These are phyloP conservation scores for Neonectria ditissima DNA, from an alignment of 2,329 filamentous ascomycete genomes.

Conservation along the genomic window DNA sequence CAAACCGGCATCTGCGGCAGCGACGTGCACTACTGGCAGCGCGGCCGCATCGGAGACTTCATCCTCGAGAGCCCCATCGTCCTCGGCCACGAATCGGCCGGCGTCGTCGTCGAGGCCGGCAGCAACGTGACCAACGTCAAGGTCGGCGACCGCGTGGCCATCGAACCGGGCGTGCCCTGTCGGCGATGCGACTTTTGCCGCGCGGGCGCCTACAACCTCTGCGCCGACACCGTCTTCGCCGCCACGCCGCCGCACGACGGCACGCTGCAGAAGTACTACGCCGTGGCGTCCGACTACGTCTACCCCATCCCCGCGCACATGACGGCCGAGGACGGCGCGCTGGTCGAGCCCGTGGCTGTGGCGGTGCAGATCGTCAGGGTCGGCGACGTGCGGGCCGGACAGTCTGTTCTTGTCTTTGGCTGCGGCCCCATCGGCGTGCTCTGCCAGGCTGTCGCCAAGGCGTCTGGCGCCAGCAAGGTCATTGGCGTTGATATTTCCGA, in stretches of 20 bases:
- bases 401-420: conserved; percentile 24
- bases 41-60: too few species aligned
- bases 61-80: too few species aligned
- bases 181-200: conserved; percentile 20
- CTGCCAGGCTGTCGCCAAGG: conserved; percentile 59
- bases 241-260: conserved; percentile 9
- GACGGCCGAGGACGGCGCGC: conserved; percentile 20
- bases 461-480: conserved; percentile 55
- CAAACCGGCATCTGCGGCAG: too few species aligned
- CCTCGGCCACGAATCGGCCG: too few species aligned
- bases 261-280: conserved; percentile 25
- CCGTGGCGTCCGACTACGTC: conserved; percentile 17
- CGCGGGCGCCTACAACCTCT: too few species aligned
- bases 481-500: conserved; percentile 58
- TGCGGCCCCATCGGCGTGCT: conserved; percentile 45
- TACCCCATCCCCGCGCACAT: conserved; percentile 19
- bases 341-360: conserved; percentile 24
- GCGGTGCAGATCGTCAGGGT: conserved; percentile 25
- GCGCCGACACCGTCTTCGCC: too few species aligned
- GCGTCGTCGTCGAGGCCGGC: too few species aligned
- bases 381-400: conserved; percentile 11
- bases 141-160: conserved; percentile 49
- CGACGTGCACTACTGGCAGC: too few species aligned
- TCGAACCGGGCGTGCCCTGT: conserved; percentile 61
- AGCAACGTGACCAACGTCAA: too few species aligned